Evolutionary conservation across 768 basidiomycete species (phyloP), one percentile per base, ranked within the genome.

Genomic region (Psilocybe cyanescens): DNA sequence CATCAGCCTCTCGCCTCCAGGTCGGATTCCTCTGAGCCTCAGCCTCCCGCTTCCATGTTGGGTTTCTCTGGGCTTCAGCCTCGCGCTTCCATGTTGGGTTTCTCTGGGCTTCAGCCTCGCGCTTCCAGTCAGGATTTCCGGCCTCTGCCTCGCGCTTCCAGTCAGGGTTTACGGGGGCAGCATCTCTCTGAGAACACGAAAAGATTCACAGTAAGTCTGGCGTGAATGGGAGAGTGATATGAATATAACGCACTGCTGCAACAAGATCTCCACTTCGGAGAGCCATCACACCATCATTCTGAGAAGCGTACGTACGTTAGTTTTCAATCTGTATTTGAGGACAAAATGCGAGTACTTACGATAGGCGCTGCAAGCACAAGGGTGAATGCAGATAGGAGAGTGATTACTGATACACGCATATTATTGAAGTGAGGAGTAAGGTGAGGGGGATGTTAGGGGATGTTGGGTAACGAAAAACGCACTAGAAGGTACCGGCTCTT

Each of bases 351-450:
- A 24, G 12, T 44, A 68, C 74, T 70, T 49, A 74, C 76, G 50
- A 67, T 50, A 47, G 71, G 68, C 9, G 66, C 59, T 28, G 74
- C 73, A 51, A 57, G 28, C n/a, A 67, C 64, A 8, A 72, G 55
- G 52, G 67, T 62, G 50, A 72, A 56, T 12, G 63, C 66, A 41
- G 74, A 72, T 19, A 72, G 63, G 39, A 70, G 55, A 48, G 70
- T 39, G 57, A 65, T 64, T 55, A 24, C 46, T 48, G 71, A 55
- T 55, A 76, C 57, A 50, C 74, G 76, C 76, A 78, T 76, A 65
- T 68, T 61, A 39, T 48, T 30, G 59, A 54, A 45, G 28, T n/a
- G 37, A 51, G 46, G 48, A 56, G 60, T n/a, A 46, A 57, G 55
- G 39, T 24, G 58, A 24, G 59, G 52, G 60, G 64, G 58, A 61